A percentile compares a stretch with the other conserved stretches of the same genome.
phyloP scores from a whole-genome alignment of 2,329 filamentous ascomycete genomes.

The Knoxdaviesia proteae region DNA sequence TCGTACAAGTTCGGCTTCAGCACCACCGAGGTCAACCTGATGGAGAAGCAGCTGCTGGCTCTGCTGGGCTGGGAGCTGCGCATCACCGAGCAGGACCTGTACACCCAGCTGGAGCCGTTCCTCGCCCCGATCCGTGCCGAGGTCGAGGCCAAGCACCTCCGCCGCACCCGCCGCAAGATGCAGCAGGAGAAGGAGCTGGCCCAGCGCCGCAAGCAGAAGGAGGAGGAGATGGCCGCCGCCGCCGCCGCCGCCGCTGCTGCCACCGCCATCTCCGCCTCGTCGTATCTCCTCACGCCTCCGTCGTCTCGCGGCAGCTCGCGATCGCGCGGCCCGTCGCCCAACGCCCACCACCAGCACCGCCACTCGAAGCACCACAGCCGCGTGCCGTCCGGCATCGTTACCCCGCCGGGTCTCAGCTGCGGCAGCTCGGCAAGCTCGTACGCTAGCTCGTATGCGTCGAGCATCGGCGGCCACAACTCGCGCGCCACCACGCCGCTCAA shows the following conservation, averaged over 20 bases:
- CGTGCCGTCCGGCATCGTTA: slow-evolving; percentile 16
- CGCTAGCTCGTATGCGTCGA: slow-evolving; percentile 27
- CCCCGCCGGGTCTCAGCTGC: slow-evolving; percentile 27
- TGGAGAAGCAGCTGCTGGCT: slow-evolving; percentile 97
- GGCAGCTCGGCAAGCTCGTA: slow-evolving; percentile 18
- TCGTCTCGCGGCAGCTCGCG: slow-evolving; percentile 22
- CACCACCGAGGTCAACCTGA: slow-evolving; percentile 89
- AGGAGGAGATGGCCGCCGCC: not conserved
- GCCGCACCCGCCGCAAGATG: slow-evolving; percentile 27
- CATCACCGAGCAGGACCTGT: slow-evolving; percentile 68
- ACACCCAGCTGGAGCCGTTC: slow-evolving; percentile 72
- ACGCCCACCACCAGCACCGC: slow-evolving; percentile 7
- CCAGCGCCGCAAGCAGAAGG: not conserved
- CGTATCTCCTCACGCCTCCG: slow-evolving; percentile 23
- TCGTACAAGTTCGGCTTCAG: slow-evolving; percentile 66
- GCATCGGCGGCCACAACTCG: slow-evolving; percentile 22
- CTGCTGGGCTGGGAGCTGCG: slow-evolving; percentile 86
- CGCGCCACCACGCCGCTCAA: slow-evolving; percentile 31
- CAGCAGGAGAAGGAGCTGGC: slow-evolving; percentile 20
- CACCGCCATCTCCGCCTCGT: slow-evolving; percentile 10
- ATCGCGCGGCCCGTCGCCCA: slow-evolving; percentile 10
- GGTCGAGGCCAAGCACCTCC: slow-evolving; percentile 27
- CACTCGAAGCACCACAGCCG: slow-evolving; percentile 20
- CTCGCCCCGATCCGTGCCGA: slow-evolving; percentile 59
- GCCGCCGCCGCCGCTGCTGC: not conserved